Evolutionary conservation across 441 rosid genomes (phyloP), one percentile per base, ranked within the genome.

Genomic region (Sinapis alba): DNA sequence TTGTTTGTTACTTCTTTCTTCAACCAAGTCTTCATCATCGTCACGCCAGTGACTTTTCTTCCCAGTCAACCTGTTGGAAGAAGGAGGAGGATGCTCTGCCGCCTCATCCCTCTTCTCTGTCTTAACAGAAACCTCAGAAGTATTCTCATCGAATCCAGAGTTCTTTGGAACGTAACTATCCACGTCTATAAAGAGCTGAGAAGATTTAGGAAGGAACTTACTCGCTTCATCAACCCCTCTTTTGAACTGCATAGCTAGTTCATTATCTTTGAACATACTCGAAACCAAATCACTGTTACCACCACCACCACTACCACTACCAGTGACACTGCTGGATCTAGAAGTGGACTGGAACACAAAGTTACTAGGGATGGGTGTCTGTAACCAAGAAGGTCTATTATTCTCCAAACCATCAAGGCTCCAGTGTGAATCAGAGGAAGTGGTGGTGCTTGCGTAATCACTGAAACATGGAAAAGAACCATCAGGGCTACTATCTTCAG

Each of bases 201-300:
- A 81, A 60, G 62, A 68, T 74, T 85, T 92, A 7, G 96, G 96
- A 74, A 92, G 90, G 81, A 90, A 92, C 81, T 82, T 89, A 71
- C 72, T 87, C 24, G 98, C 96, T 86, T 92, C 98, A 80, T 90
- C 94, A 11, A 84, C 80, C 1, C 97, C 96, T 79, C 72, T 89
- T 59, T 82, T 81, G 77, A 92, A 90, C 78, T 89, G 94, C 79
- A 86, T 80, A 10, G 82, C 85, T 60, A 85, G 81, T n/a, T 87
- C 86, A 68, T 84, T 73, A 43, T 83, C 83, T 38, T 78, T 75
- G 59, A 87, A 86, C 43, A 81, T 62, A 81, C 84, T 82, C 4
- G 83, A 78, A 69, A 77, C 72, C 65, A 60, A 59, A 45, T 23
- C 72, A 58, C 51, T 56, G 28, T 13, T 30, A 50, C 56, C 70